phyloP scores from a whole-genome alignment of 164 flowering plant species.

The Stephania yunnanensis region DNA sequence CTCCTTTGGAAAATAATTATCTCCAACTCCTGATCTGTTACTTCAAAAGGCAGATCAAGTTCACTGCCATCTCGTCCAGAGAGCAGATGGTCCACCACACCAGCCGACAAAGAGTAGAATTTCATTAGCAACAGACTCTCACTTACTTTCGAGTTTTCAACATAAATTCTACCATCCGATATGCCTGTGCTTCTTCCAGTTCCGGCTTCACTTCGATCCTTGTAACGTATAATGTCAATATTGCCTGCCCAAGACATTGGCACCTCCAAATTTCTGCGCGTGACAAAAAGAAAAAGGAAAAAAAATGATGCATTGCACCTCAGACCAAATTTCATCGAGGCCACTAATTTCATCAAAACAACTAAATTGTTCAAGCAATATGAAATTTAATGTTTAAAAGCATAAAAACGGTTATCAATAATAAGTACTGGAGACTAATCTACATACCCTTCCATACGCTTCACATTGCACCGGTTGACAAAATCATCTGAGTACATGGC shows the following conservation, averaged over 20 bases:
- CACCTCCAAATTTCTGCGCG: conserved; percentile 48
- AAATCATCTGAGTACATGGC: conserved; percentile 42
- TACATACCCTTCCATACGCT: conserved; percentile 51
- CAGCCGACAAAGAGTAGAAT: conserved; percentile 64
- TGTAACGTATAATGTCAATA: conserved; percentile 30
- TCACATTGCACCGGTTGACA: conserved; percentile 47
- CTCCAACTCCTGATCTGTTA: conserved; percentile 55
- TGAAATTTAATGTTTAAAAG: background rate
- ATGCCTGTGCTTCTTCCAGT: conserved; percentile 9
- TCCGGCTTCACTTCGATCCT: conserved; percentile 19
- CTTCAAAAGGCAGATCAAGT: conserved; percentile 80
- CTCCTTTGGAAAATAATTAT: conserved; percentile 46
- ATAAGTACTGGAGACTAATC: background rate
- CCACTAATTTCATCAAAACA: background rate
- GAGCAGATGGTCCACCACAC: conserved; percentile 52
- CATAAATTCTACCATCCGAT: conserved; percentile 29
- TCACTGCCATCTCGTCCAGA: conserved; percentile 51
- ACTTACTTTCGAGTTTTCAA: conserved; percentile 63
- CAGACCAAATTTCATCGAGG: background rate
- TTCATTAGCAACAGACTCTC: conserved; percentile 80
- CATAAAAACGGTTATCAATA: background rate
- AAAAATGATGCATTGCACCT: background rate
- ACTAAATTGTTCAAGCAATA: background rate
- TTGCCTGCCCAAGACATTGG: conserved; percentile 49
- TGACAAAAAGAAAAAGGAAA: background rate